These are phyloP conservation scores for Neurospora sp. DNA, from an alignment of 495 filamentous ascomycete species.

Conservation along the genomic window DNA sequence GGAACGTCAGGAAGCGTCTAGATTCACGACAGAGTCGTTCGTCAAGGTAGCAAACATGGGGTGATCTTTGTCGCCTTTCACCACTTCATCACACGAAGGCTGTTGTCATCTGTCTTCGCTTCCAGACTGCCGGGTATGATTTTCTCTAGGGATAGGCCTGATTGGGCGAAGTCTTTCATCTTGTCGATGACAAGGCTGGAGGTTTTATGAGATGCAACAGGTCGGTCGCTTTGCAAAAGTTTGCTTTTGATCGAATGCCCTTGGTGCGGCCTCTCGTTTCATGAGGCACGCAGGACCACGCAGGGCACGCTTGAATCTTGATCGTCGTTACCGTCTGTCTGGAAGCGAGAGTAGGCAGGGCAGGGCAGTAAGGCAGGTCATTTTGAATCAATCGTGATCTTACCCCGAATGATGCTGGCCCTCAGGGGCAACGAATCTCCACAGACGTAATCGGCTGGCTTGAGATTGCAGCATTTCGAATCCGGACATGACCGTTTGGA, in stretches of 20 bases:
- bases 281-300: not conserved
- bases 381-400: not conserved
- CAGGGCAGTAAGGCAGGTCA: not conserved
- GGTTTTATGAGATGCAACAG: not conserved
- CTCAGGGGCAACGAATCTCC: not conserved
- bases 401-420: not conserved
- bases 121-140: not conserved
- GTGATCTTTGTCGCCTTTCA: not conserved
- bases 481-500: not conserved
- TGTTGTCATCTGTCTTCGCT: not conserved
- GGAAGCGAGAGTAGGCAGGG: not conserved
- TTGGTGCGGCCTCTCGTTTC: not conserved
- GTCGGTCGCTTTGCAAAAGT: not conserved
- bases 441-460: not conserved
- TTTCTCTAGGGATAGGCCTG: not conserved
- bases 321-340: not conserved
- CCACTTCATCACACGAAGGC: not conserved
- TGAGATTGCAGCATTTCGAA: not conserved
- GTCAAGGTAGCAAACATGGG: not conserved
- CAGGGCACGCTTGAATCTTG: not conserved
- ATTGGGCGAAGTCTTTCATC: not conserved
- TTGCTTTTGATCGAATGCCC: not conserved
- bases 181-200: not conserved
- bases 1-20: not conserved
- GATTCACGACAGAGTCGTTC: not conserved